These are phyloP conservation scores for Paracoccidioides brasiliensis DNA, from an alignment of 2,329 filamentous ascomycete species.

Conservation along the genomic window DNA sequence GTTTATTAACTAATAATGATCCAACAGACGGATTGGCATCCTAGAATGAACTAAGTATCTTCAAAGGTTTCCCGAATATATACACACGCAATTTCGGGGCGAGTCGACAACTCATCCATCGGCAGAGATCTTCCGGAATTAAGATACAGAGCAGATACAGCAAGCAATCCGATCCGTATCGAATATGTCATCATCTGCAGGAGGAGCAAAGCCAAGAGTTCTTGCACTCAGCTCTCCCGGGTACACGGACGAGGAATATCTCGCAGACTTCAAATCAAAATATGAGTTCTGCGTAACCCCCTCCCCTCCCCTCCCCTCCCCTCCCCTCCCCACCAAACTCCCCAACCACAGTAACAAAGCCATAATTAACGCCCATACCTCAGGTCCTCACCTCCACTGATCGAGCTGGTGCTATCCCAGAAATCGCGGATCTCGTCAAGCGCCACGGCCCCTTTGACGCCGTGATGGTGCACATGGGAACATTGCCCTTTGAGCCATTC, in stretches of 20 bases:
- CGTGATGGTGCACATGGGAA: slow-evolving; percentile 40
- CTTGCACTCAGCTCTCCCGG: slow-evolving; percentile 5
- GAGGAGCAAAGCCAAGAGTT: slow-evolving; percentile 5
- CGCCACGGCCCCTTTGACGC: slow-evolving; percentile 33
- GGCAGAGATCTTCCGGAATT: not conserved
- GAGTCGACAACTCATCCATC: not conserved
- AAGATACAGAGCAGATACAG: not conserved
- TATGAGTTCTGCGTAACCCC: slow-evolving; percentile 7
- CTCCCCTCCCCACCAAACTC: not conserved
- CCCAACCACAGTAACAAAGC: not conserved
- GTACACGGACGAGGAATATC: slow-evolving; percentile 6
- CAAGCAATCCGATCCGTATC: not conserved
- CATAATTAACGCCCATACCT: not conserved
- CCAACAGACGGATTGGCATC: not conserved
- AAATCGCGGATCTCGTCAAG: slow-evolving; percentile 3
- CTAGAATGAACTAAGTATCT: not conserved
- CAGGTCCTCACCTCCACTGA: slow-evolving; percentile 2
- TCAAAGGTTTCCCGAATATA: not conserved
- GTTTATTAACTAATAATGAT: too few relatives aligned
- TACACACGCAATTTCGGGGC: not conserved
- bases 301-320: not conserved
- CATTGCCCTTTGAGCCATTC: slow-evolving; percentile 38
- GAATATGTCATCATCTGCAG: not conserved
- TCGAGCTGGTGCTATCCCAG: slow-evolving; percentile 6
- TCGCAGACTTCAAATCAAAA: slow-evolving; percentile 7